These are phyloP conservation scores for Trichosanthes truncata DNA, from an alignment of 306 rosid species.

Conservation along the genomic window DNA sequence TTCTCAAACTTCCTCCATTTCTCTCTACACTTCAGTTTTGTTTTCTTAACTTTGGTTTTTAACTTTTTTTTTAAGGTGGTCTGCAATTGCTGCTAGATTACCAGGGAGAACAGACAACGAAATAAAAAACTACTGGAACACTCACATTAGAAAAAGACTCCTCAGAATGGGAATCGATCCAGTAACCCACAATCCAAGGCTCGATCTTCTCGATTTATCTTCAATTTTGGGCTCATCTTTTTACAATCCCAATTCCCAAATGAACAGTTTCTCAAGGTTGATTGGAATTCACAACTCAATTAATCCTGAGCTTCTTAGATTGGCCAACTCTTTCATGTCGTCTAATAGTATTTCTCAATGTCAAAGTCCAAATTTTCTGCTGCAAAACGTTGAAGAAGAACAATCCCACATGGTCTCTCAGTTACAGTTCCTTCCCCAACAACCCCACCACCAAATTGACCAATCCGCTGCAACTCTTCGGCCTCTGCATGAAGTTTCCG, in stretches of 20 bases:
- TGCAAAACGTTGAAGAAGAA: not conserved
- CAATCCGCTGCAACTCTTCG: constrained; percentile 14
- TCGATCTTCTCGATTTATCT: constrained; percentile 5
- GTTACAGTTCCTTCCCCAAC: not conserved
- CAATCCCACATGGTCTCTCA: not conserved
- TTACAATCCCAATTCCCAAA: not conserved
- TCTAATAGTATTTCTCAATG: not conserved
- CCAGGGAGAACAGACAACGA: constrained; percentile 12
- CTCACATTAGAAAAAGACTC: constrained; percentile 7
- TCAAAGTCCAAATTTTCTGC: not conserved
- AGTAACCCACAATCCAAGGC: constrained; percentile 6
- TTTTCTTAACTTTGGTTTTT: not conserved
- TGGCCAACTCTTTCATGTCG: not conserved
- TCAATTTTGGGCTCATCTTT: constrained; percentile 1
- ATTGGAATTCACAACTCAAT: not conserved
- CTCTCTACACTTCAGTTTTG: not conserved
- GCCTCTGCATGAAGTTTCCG: constrained; percentile 18
- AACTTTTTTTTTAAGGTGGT: not conserved
- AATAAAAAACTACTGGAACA: constrained; percentile 14
- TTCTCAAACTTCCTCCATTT: not conserved
- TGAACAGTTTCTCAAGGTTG: not conserved
- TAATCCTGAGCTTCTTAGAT: constrained; percentile 6
- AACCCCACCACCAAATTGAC: constrained; percentile 18
- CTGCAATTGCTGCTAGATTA: constrained; percentile 15
- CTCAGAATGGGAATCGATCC: constrained; percentile 17